phyloP scores from a whole-genome alignment of 805 yeast genomes.

The Suhomyces sp. region DNA sequence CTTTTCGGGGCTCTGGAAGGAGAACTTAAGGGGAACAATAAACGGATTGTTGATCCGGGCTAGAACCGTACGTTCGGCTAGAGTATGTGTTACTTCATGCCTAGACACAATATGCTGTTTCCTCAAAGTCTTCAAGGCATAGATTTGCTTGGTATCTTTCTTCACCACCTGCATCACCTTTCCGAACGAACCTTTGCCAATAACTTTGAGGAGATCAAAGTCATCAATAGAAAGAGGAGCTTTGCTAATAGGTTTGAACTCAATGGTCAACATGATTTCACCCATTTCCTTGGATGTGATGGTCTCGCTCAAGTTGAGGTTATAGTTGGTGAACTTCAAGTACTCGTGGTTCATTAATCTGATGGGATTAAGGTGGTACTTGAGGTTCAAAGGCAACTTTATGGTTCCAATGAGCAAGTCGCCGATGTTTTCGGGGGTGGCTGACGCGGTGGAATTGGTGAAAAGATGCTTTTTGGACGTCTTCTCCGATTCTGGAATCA shows the following conservation, averaged over 20 bases:
- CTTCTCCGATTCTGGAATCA: slow-evolving; percentile 44
- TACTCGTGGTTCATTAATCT: slow-evolving; percentile 64
- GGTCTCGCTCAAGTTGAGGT: slow-evolving; percentile 39
- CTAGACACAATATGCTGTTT: slow-evolving; percentile 93
- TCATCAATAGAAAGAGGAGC: slow-evolving; percentile 82
- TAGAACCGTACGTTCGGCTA: slow-evolving; percentile 93
- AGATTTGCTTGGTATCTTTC: slow-evolving; percentile 90
- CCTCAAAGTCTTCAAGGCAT: slow-evolving; percentile 90
- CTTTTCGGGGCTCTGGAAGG: slow-evolving; percentile 96
- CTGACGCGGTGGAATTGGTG: slow-evolving; percentile 18
- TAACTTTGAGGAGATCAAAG: slow-evolving; percentile 88
- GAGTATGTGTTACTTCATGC: slow-evolving; percentile 92
- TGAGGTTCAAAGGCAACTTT: slow-evolving; percentile 57
- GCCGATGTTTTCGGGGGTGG: slow-evolving; percentile 38
- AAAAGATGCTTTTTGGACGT: slow-evolving; percentile 25
- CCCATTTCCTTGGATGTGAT: slow-evolving; percentile 38
- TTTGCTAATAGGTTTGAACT: slow-evolving; percentile 60
- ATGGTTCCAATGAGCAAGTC: slow-evolving; percentile 78
- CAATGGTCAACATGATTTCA: slow-evolving; percentile 59
- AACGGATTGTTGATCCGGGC: slow-evolving; percentile 93
- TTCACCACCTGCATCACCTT: slow-evolving; percentile 98
- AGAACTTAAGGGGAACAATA: slow-evolving; percentile 92
- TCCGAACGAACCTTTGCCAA: slow-evolving; percentile 97
- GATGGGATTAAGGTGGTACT: slow-evolving; percentile 45
- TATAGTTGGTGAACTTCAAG: slow-evolving; percentile 33